Evolutionary conservation across 176 grass and related monocot species (phyloP), one percentile per base, ranked within the genome.

Genomic region (Bolboschoenus planiculmis): DNA sequence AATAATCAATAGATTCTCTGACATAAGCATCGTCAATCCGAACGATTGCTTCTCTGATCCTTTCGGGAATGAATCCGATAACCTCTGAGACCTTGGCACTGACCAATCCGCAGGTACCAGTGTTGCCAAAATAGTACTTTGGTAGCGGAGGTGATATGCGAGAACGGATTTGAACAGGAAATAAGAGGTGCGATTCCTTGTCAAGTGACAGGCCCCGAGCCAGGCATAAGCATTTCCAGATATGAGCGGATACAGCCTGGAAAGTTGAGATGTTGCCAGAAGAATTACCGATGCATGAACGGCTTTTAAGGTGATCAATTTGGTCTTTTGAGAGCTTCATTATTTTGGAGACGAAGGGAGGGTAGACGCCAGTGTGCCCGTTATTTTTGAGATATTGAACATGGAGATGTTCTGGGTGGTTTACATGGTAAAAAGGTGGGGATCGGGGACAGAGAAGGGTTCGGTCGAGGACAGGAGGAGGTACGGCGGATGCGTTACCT

Each of bases 361-460:
- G 24, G 20, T 29, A 73, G 2, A n/a, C 0, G 4, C 42, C 27
- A 0, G 75, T 14, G 11, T 2, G 33, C 8, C 29, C 76, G 21
- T 68, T 46, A 10, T 14, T 55, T 55, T 56, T 36, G 7, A 61
- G 66, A 6, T 70, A 55, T 26, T 87, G 61, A 39, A 36, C 68
- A 76, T 92, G 91, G 16, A 37, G 63, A 8, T 67, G 33, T 82
- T 92, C 92, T 57, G 78, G 61, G 86, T 92, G 86, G 46, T 92
- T 87, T 67, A 88, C 91, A 67, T 21, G 33, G 35, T 73, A 83
- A 76, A 33, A 23, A 5, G 80, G 87, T 20, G 81, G 77, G 10
- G 70, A 88, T n/a, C 89, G 72, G 53, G 89, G 78, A 60, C 81
- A 83, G 27, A 94, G 88, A 48, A 91, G 66, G 56, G 85, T 89